Evolutionary conservation across 2,329 filamentous ascomycete species (phyloP), one percentile per base, ranked within the genome.

Genomic region (Trichoderma sp.): DNA sequence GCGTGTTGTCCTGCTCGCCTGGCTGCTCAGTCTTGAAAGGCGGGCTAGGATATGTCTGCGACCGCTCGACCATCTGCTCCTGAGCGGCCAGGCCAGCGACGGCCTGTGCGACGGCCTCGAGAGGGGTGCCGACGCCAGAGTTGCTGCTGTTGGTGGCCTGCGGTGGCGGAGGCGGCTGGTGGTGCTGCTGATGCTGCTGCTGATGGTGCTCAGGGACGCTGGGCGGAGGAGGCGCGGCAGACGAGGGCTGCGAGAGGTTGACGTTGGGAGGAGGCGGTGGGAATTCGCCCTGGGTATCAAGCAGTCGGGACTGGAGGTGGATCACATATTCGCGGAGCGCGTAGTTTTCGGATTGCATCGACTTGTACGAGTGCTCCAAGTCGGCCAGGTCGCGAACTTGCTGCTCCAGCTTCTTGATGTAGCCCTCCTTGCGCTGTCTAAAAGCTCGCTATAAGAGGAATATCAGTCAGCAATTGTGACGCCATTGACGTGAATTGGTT

Each of bases 331-430:
- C 95, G 79, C 95, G 92, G 59, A 99, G 88, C 77, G 94, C 91
- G 82, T 95, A 97, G 85, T 98, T 98, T 83, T 99, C 96, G 33
- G 91, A 88, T 82, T 98, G 94, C 31, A 97, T 86, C n/a, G 89
- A 86, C 83, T 97, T 97, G 84, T 91, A 95, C 74, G 90, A 91
- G 77, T 93, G 90, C 79, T 95, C 93, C 84, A 98, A 90, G 21
- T 91, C 89, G 79, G 91, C 89, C 78, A 91, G 94, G 35, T 97
- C 94, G 80, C 94, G 92, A 69, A 98, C 95, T 83, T 98, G 94
- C 82, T 97, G 93, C 85, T 99, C 97, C 7, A 99, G 90, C 83
- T 97, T 97, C 87, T 97, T 97, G 84, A 99, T 99, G 84, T 99
- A 98, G 63, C 94, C 94, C 85, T 99, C 97, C 83, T 99, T 99